Percentiles rank a stretch among this genome's conserved stretches.
Evolutionary conservation across 2,329 filamentous ascomycete species (phyloP).

Genomic region (Alternaria ethzedia): DNA sequence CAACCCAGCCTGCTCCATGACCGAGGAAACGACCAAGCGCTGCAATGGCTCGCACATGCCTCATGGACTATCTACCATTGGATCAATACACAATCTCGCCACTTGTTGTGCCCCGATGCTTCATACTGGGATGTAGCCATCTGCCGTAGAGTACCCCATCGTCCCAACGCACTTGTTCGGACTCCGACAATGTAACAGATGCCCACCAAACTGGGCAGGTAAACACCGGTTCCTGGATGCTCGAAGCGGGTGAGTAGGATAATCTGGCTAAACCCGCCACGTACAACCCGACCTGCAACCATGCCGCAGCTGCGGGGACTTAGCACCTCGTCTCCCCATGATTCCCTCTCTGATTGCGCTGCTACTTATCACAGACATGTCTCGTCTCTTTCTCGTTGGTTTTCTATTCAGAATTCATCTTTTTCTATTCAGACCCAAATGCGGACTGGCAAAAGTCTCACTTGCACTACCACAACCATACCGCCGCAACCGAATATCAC

Average conservation of each 20-base stretch:
- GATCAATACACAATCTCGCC: neutral
- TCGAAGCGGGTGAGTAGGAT: neutral
- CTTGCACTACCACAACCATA: conserved; percentile 13
- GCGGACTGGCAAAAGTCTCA: conserved; percentile 27
- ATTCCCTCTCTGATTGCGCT: neutral
- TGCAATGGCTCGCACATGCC: neutral
- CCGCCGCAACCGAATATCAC: conserved; percentile 1
- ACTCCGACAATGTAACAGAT: neutral
- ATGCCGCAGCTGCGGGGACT: neutral
- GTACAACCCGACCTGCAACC: conserved; percentile 5
- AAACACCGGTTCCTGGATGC: neutral
- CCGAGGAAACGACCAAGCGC: neutral
- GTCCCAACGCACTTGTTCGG: neutral
- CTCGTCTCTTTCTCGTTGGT: conserved; percentile 10
- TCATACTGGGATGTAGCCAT: neutral
- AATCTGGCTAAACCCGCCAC: conserved; percentile 3
- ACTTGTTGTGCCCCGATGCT: neutral
- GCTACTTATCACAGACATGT: conserved; percentile 16
- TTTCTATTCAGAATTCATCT: conserved; percentile 30
- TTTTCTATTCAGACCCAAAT: conserved; percentile 46
- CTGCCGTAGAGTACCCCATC: neutral
- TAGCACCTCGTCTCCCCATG: neutral
- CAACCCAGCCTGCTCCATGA: neutral
- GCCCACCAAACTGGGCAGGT: neutral
- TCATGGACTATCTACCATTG: neutral